Percentiles rank a stretch among this genome's conserved stretches.
phyloP scores from a whole-genome alignment of 208 protist species.

The Leishmania major region DNA sequence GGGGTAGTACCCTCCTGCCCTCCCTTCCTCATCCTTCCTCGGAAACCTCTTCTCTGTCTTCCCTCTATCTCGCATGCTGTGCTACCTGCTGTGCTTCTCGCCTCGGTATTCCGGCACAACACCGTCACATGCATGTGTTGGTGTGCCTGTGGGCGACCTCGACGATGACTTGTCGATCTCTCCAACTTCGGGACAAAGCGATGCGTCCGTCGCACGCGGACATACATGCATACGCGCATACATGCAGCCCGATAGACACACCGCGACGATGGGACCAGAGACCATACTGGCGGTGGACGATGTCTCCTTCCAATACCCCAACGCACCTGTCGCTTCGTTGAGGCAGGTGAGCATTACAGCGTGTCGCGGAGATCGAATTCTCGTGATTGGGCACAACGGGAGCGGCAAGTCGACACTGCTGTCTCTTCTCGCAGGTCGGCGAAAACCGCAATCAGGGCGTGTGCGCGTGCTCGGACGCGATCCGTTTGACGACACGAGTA shows the following conservation, averaged over 20 bases:
- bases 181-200: not conserved
- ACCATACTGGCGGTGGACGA: constrained; percentile 30
- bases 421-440: constrained; percentile 85
- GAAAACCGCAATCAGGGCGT: constrained; percentile 46
- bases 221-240: not conserved
- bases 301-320: constrained; percentile 61
- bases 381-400: constrained; percentile 96
- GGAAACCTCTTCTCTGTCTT: not conserved
- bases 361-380: constrained; percentile 75
- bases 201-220: not conserved
- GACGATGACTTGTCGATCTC: not conserved
- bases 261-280: not conserved
- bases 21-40: not conserved
- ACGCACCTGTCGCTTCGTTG: constrained; percentile 9
- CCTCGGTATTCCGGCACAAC: not conserved
- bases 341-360: constrained; percentile 45
- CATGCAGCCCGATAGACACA: not conserved
- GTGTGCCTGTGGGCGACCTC: not conserved
- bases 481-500: constrained; percentile 83
- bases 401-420: constrained; percentile 96
- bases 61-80: not conserved
- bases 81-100: not conserved
- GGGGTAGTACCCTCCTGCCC: not conserved
- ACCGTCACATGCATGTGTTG: not conserved
- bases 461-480: constrained; percentile 66